phyloP scores from a whole-genome alignment of 768 basidiomycete species.

The Leucosporidium yakuticum region DNA sequence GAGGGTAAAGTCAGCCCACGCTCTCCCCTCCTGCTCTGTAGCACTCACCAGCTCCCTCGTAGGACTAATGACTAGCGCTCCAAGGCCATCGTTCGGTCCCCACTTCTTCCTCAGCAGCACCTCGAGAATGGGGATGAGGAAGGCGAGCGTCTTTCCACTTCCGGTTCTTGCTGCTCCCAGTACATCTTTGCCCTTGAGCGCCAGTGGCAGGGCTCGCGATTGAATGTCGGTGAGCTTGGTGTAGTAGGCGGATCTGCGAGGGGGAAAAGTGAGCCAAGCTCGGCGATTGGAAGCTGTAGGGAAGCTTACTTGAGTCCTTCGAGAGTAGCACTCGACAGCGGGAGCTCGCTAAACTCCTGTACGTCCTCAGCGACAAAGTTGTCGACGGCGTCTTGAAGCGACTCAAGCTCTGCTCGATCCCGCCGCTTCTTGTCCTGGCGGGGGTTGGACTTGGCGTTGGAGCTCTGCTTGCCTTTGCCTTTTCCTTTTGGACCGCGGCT shows the following conservation, averaged over 20 bases:
- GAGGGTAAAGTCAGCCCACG: background rate
- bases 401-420: background rate
- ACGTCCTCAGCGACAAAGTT: slow-evolving; percentile 48
- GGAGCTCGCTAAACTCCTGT: slow-evolving; percentile 63
- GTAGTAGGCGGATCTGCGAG: slow-evolving; percentile 23
- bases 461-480: background rate
- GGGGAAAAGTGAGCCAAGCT: too few relatives aligned
- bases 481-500: background rate
- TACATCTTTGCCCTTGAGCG: slow-evolving; percentile 60
- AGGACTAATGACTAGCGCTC: slow-evolving; percentile 87
- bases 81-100: slow-evolving; percentile 68
- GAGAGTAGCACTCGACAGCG: slow-evolving; percentile 69
- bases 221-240: slow-evolving; percentile 49
- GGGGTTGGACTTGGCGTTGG: background rate
- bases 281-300: too few relatives aligned
- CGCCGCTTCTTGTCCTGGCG: background rate
- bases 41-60: slow-evolving; percentile 76
- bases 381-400: slow-evolving; percentile 15
- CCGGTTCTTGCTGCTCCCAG: slow-evolving; percentile 66
- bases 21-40: background rate
- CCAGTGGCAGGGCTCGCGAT: slow-evolving; percentile 55
- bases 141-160: slow-evolving; percentile 69
- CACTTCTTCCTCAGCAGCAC: slow-evolving; percentile 60
- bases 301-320: slow-evolving; percentile 50
- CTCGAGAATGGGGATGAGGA: slow-evolving; percentile 63